These are phyloP conservation scores for Claviceps capensis DNA, from an alignment of 2,329 filamentous ascomycete species.

Conservation along the genomic window DNA sequence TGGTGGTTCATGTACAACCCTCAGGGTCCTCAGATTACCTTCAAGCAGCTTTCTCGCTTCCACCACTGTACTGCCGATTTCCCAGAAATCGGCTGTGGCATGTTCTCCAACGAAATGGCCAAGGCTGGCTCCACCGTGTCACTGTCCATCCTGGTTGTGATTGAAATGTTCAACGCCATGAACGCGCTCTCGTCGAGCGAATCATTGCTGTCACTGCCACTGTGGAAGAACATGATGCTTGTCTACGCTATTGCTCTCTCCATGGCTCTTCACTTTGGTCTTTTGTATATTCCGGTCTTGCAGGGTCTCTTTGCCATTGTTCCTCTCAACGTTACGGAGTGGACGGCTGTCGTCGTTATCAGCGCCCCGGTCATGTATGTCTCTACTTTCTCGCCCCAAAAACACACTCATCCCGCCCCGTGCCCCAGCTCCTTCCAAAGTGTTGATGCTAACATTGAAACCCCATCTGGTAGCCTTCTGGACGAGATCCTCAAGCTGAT, in stretches of 20 bases:
- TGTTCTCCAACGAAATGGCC: slow-evolving; percentile 77
- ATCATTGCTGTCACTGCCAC: slow-evolving; percentile 77
- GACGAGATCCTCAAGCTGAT: slow-evolving; percentile 72
- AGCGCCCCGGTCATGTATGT: slow-evolving; percentile 88
- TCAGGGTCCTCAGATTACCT: slow-evolving; percentile 78
- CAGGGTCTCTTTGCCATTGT: slow-evolving; percentile 84
- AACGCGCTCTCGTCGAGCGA: slow-evolving; percentile 94
- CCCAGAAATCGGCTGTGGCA: slow-evolving; percentile 78
- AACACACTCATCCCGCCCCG: neutral
- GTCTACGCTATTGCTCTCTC: slow-evolving; percentile 87
- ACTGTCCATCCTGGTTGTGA: slow-evolving; percentile 82
- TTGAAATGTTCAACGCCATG: slow-evolving; percentile 99
- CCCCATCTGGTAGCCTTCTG: slow-evolving; percentile 43
- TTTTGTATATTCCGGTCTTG: slow-evolving; percentile 83
- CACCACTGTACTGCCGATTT: slow-evolving; percentile 81
- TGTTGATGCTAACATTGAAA: slow-evolving; percentile 12
- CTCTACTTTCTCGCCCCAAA: neutral
- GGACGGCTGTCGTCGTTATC: slow-evolving; percentile 80
- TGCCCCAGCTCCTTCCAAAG: neutral
- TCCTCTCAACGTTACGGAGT: slow-evolving; percentile 73
- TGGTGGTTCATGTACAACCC: slow-evolving; percentile 99
- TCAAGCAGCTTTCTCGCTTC: slow-evolving; percentile 84
- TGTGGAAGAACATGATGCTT: slow-evolving; percentile 99
- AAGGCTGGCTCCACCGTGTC: slow-evolving; percentile 89
- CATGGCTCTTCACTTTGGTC: slow-evolving; percentile 88